phyloP scores from a whole-genome alignment of 2,329 filamentous ascomycete species.

The Colletotrichum filicis region DNA sequence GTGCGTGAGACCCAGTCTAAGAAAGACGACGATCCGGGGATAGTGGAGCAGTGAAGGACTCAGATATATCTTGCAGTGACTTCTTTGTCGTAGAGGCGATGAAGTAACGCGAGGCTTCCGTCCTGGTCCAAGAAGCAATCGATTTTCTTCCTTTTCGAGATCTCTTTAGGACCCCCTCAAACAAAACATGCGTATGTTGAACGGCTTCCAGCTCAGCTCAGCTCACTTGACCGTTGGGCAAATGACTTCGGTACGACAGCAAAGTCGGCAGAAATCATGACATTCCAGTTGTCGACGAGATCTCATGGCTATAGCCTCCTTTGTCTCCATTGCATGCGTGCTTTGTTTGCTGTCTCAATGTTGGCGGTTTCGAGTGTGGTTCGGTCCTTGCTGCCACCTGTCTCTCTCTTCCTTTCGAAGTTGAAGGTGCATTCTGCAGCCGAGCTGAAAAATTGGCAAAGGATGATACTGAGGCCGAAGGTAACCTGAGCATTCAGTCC shows the following conservation, averaged over 20 bases:
- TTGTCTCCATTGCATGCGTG: not conserved
- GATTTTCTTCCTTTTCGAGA: not conserved
- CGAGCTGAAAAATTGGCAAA: not conserved
- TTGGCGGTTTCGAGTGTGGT: not conserved
- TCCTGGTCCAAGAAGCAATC: not conserved
- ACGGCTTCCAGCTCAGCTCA: not conserved
- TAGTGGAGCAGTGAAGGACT: not conserved
- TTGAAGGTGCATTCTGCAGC: not conserved
- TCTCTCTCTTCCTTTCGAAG: not conserved
- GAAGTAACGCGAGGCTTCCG: not conserved
- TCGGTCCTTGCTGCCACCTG: slow-evolving; percentile 6
- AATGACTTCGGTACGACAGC: not conserved
- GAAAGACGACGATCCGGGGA: not conserved
- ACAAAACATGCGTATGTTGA: not conserved
- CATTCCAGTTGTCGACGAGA: not conserved
- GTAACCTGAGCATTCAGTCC: not conserved
- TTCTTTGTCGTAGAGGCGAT: not conserved
- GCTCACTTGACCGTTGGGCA: not conserved
- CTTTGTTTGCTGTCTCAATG: not conserved
- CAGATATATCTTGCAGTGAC: not conserved
- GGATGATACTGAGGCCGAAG: not conserved
- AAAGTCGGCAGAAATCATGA: not conserved
- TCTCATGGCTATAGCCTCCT: not conserved
- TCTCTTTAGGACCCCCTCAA: not conserved
- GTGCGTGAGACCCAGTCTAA: not conserved